Base-by-base conservation (phyloP, 2,329 filamentous ascomycete species). In the Cladosporium halotolerans region DNA sequence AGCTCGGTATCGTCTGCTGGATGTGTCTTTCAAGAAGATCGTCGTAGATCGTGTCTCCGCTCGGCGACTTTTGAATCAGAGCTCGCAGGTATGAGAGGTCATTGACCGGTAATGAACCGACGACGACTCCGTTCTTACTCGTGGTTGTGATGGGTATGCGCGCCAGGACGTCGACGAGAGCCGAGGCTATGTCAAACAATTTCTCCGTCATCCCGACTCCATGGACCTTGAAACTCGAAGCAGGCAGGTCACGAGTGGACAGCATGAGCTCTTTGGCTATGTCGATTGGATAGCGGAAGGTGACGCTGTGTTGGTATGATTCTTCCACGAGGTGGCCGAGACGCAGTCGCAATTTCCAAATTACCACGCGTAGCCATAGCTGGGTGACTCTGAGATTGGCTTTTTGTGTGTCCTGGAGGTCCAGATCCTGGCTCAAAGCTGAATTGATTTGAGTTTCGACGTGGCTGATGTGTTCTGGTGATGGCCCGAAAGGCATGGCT, bases 191-290 rank as follows among this genome's bases (percentile, higher is more conserved):
- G 52, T 73, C 69, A 42, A 67, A 72, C 28, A 73, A 53, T 56
- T 73, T 73, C 53, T 73, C 70, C 9, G 69, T 66, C 63, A 62
- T 66, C 53, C 51, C 72, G 33, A 73, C 68, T 3, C 72, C 72
- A 55, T 73, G 71, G 0, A 70, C 69, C 55, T 74, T 42, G 40
- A 51, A 51, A 13, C 39, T 41, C 18, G 48, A 44, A 9, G 32
- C 40, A 3, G 48, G 48, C 2, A 51, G 40, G 40, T 51, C 48
- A 14, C 48, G 40, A 9, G 48, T 51, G 2, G 48, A 51, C 13
- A 51, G 48, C 48, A 51, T 51, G 10, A 51, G 40, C 31, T 51
- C 48, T 19, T 51, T 51, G 8, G 48, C 48, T 28, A 51, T 19
- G 4, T 51, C 48, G 16, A 44, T 51, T 13, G 48, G 48, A 18